A percentile compares a stretch with the other conserved stretches of the same genome.
Evolutionary conservation across 805 yeast species (phyloP).

Genomic region (Helenozyma rhizophorensis): DNA sequence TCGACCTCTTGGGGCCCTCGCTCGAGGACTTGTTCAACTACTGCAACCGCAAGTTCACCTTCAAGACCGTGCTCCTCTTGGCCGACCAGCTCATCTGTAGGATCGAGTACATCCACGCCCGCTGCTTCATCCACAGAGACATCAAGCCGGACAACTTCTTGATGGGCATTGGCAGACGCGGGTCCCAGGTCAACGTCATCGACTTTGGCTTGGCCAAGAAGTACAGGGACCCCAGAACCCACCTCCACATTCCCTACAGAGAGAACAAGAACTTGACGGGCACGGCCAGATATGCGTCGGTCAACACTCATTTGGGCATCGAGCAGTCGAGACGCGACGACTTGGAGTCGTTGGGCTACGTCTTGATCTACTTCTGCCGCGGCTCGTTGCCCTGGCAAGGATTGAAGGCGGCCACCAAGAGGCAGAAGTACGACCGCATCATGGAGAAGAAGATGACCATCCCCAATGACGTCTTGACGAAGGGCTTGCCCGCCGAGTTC

Average conservation of each 20-base stretch:
- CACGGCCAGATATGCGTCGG: slow-evolving; percentile 20
- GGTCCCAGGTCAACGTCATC: slow-evolving; percentile 91
- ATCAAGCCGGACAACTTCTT: slow-evolving; percentile 80
- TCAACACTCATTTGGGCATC: slow-evolving; percentile 19
- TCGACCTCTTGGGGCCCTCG: slow-evolving; percentile 92
- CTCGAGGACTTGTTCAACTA: slow-evolving; percentile 93
- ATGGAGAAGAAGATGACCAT: slow-evolving; percentile 22
- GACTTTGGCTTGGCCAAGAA: slow-evolving; percentile 94
- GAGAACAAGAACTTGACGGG: slow-evolving; percentile 21
- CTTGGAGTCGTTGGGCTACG: slow-evolving; percentile 19
- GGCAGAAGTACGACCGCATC: slow-evolving; percentile 20
- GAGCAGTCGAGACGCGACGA: slow-evolving; percentile 20
- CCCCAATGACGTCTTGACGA: slow-evolving; percentile 18
- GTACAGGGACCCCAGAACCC: slow-evolving; percentile 90
- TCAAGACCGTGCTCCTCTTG: slow-evolving; percentile 85
- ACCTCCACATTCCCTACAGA: slow-evolving; percentile 74
- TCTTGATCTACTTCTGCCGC: slow-evolving; percentile 18
- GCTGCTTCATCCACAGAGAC: slow-evolving; percentile 84
- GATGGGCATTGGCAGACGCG: slow-evolving; percentile 89
- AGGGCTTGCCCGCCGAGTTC: slow-evolving; percentile 87
- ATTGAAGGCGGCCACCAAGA: slow-evolving; percentile 19
- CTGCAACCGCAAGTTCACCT: slow-evolving; percentile 89
- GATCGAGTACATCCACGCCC: slow-evolving; percentile 91
- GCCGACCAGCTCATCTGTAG: slow-evolving; percentile 95
- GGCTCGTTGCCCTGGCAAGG: slow-evolving; percentile 22